Conservation (phyloP, 1,284 basidiomycete species). For the Apiotrichum sp. region DNA sequence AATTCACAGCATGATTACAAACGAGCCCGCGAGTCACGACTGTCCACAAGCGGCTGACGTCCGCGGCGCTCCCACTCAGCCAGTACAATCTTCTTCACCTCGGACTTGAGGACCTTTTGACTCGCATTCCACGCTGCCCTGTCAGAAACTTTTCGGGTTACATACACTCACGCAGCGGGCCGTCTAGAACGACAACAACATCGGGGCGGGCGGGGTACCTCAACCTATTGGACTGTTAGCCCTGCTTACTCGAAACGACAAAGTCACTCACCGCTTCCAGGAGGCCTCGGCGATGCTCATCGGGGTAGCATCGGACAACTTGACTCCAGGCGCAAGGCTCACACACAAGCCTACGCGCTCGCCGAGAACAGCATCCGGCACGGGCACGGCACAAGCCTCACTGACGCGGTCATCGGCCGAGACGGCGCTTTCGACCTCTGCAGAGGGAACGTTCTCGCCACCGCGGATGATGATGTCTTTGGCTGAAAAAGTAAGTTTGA, state of each 20-base stretch:
- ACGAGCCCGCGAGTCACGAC: not conserved
- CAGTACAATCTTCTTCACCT: constrained; percentile 16
- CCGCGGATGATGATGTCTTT: constrained; percentile 45
- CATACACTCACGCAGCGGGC: constrained; percentile 20
- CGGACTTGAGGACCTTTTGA: constrained; percentile 14
- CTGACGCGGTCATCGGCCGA: constrained; percentile 27
- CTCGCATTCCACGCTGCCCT: constrained; percentile 13
- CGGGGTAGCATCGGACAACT: constrained; percentile 15
- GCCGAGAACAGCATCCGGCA: constrained; percentile 32
- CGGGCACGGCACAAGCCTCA: constrained; percentile 35
- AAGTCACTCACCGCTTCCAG: not conserved
- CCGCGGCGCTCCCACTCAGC: constrained; percentile 11
- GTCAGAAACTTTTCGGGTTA: not conserved
- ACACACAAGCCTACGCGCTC: constrained; percentile 37
- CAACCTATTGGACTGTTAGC: not conserved
- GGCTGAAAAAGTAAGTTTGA: not conserved
- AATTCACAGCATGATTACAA: not conserved
- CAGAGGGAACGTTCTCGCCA: constrained; percentile 37
- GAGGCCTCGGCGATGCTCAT: constrained; percentile 7
- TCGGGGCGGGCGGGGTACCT: constrained; percentile 12
- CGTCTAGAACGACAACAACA: constrained; percentile 15
- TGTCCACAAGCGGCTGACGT: constrained; percentile 12
- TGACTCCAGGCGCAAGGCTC: constrained; percentile 17
- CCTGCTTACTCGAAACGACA: no score
- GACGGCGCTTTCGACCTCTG: constrained; percentile 40